Evolutionary conservation across 306 rosid species (phyloP).

Genomic region (Malus domestica): ASM211411v1 NC_041796.1:11817501-11818000

Average conservation of each 20-base stretch:
- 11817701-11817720: not conserved
- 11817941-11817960: conserved; percentile 79
- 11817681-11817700: not conserved
- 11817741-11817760: not conserved
- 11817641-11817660: not conserved
- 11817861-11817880: not conserved
- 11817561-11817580: conserved; percentile 75
- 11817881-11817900: not conserved
- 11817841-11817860: not conserved
- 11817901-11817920: conserved; percentile 5
- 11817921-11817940: conserved; percentile 71
- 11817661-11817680: not conserved
- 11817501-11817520: conserved; percentile 77
- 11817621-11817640: conserved; percentile 47
- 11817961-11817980: conserved; percentile 73
- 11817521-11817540: conserved; percentile 86
- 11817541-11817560: conserved; percentile 60
- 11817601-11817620: conserved; percentile 81
- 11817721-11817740: not conserved
- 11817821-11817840: not conserved
- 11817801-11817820: not conserved
- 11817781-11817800: not conserved
- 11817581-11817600: conserved; percentile 54
- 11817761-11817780: not conserved
- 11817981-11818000: conserved; percentile 78